Conservation (phyloP, 257 asterid species). For the Echium plantagineum region DNA sequence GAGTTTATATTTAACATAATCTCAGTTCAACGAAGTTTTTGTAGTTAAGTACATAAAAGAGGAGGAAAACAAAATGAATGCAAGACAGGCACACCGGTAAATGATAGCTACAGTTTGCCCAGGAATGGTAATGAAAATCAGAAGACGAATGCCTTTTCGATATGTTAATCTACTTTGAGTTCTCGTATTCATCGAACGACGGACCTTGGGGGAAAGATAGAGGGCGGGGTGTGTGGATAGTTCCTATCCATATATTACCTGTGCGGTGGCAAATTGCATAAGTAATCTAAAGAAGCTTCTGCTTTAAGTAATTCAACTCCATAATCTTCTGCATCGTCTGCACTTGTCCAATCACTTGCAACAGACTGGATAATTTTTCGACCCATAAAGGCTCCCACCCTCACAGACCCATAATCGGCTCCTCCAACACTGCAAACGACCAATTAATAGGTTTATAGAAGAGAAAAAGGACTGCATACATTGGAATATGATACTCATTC, state of each 20-base stretch:
- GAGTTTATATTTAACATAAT: not conserved
- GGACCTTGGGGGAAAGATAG: no score
- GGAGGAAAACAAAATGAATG: no score
- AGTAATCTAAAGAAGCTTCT: conserved; percentile 80
- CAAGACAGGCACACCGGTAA: no score
- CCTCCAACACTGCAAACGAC: conserved; percentile 78
- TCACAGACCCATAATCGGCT: conserved; percentile 91
- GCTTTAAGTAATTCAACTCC: conserved; percentile 65
- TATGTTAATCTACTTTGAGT: no score
- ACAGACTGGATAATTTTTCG: conserved; percentile 56
- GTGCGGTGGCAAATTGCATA: conserved; percentile 90
- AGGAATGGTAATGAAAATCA: no score
- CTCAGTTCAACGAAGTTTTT: not conserved
- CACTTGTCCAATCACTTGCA: conserved; percentile 48
- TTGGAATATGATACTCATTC: conserved; percentile 1
- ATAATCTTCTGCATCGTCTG: conserved; percentile 76
- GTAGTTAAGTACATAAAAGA: no score
- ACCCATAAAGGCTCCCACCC: conserved; percentile 99
- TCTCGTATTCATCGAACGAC: no score
- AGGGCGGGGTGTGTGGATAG: no score
- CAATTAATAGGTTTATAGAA: conserved; percentile 5
- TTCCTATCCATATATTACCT: conserved; percentile 40
- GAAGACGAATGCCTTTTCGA: no score
- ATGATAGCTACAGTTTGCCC: no score
- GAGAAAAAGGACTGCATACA: conserved; percentile 6